Conservation (phyloP, 768 basidiomycete genomes). For the Coprinopsis strossmayeri region DNA sequence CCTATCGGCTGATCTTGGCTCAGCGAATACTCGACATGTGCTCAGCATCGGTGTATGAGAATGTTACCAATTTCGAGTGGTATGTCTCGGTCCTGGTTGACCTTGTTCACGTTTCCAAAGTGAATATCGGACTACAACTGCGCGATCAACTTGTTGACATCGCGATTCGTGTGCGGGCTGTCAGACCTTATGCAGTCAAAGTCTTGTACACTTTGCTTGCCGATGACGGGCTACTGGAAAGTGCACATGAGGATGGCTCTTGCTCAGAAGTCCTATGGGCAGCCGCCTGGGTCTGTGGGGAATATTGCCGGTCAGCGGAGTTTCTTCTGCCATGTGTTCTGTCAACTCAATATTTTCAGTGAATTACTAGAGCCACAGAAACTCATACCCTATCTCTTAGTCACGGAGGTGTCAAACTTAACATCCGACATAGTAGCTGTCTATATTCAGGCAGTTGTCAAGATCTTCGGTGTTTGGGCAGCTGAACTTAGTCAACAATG, state of each 20-base stretch:
- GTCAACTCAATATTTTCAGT: constrained; percentile 27
- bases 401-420: constrained; percentile 49
- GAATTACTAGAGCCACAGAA: constrained; percentile 77
- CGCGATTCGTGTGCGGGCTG: constrained; percentile 70
- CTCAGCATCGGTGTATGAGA: constrained; percentile 76
- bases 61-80: constrained; percentile 95
- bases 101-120: constrained; percentile 80
- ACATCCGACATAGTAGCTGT: constrained; percentile 63
- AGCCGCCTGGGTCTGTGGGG: constrained; percentile 95
- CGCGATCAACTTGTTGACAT: constrained; percentile 85
- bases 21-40: constrained; percentile 84
- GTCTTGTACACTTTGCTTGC: constrained; percentile 76
- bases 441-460: constrained; percentile 77
- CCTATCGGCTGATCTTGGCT: constrained; percentile 81
- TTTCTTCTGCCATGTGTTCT: constrained; percentile 12
- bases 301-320: constrained; percentile 88
- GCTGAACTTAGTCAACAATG: constrained; percentile 71
- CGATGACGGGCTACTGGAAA: constrained; percentile 69
- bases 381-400: constrained; percentile 62
- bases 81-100: constrained; percentile 93
- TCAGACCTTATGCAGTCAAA: constrained; percentile 73
- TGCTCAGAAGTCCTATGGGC: constrained; percentile 89
- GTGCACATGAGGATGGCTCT: constrained; percentile 61
- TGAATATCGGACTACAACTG: constrained; percentile 70
- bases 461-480: constrained; percentile 84